Evolutionary conservation across 1,284 basidiomycete species (phyloP), one percentile per base, ranked within the genome.

Genomic region (Heterobasidion parviporum): DNA sequence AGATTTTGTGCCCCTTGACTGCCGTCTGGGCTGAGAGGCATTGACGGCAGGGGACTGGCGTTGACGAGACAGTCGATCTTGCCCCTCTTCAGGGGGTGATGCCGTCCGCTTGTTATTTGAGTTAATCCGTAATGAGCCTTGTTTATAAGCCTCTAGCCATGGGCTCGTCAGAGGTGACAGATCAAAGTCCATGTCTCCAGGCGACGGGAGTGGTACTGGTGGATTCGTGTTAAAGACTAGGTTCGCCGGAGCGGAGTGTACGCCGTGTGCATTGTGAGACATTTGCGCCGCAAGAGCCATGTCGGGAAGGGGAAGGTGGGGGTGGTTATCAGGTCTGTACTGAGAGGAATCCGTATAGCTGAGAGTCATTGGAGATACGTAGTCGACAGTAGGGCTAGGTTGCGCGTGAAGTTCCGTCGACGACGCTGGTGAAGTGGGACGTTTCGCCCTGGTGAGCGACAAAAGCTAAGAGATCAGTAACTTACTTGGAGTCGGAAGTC

Each of bases 151-250:
- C 3, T 81, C 83, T 1, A 90, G 73, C 84, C 85, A 88, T 1
- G 87, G 87, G 61, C 87, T 89, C 0, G 85, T 85, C 33, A 90
- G 70, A 0, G 87, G 87, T 2, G 85, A 87, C 50, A 90, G 80
- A 60, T 89, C 84, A 56, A 84, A 77, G 58, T 86, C 85, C 16
- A 86, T 67, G 46, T 85, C 83, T 10, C 72, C 70, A 1, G 77
- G 75, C 1, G 75, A 75, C 41, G 73, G 61, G 52, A 71, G 64
- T 46, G 66, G 61, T 26, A 69, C 61, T 34, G 66, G 70, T 58
- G 62, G 69, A 26, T 64, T 73, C 16, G 71, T 69, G 35, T 70
- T 72, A 65, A 87, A 87, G 10, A 77, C 83, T 46, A 87, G 74
- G 60, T 83, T 77, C 1, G 82, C 82, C 0, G 85, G 85, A 1